Evolutionary conservation across 257 asterid species (phyloP).

Genomic region (Rehmannia glutinosa): DNA sequence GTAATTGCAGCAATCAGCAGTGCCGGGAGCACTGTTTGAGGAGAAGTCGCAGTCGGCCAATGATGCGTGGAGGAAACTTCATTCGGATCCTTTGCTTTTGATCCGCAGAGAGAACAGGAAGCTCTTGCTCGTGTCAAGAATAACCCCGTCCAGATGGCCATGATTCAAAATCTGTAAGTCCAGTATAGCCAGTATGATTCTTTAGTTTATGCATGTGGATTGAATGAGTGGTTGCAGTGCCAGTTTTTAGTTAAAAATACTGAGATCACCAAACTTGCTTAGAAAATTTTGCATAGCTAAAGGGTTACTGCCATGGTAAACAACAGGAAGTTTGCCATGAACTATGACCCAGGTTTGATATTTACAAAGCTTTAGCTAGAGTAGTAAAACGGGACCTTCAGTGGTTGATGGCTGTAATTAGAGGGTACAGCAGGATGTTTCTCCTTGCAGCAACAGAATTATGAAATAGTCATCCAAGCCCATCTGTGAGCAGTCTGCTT

Average conservation of each 20-base stretch:
- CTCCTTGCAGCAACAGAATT: background rate
- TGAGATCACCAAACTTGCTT: background rate
- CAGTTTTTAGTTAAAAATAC: background rate
- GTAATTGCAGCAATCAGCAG: conserved; percentile 37
- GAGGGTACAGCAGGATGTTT: background rate
- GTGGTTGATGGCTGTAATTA: background rate
- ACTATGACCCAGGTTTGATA: background rate
- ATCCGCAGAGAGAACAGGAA: conserved; percentile 92
- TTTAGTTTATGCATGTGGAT: background rate
- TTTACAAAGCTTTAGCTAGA: background rate
- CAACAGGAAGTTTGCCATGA: background rate
- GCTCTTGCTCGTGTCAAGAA: conserved; percentile 91
- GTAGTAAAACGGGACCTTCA: background rate
- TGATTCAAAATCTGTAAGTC: conserved; percentile 93
- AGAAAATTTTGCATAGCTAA: background rate
- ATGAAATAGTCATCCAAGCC: background rate
- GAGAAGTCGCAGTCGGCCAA: conserved; percentile 91
- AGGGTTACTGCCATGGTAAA: background rate
- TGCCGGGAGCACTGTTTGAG: conserved; percentile 86
- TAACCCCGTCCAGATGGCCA: conserved; percentile 92
- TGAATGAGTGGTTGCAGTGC: background rate
- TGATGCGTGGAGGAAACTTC: conserved; percentile 98
- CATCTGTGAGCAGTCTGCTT: background rate
- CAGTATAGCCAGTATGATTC: background rate
- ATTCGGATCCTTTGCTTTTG: conserved; percentile 89